A percentile compares a stretch with the other conserved stretches of the same genome.
Conservation (phyloP, 106 monocot species). For the Posidonia australis region DNA sequence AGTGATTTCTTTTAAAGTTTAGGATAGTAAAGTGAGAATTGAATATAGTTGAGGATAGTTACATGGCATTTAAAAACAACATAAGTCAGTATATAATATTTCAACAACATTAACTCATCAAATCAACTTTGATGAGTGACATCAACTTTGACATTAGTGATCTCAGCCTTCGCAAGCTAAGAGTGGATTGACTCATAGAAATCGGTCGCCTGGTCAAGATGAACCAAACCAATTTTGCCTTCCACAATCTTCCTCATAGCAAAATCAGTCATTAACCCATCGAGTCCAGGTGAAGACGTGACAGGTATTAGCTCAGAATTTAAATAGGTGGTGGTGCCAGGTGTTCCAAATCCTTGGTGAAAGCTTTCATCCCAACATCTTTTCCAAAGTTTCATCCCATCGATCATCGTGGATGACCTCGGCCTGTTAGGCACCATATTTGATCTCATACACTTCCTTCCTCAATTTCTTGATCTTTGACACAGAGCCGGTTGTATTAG, state of each 20-base stretch:
- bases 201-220: slow-evolving; percentile 32
- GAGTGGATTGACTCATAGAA: slow-evolving; percentile 43
- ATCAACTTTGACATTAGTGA: slow-evolving; percentile 47
- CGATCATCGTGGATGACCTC: not conserved
- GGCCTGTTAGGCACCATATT: not conserved
- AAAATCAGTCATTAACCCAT: slow-evolving; percentile 43
- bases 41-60: too few relatives aligned
- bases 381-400: not conserved
- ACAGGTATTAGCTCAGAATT: slow-evolving; percentile 22
- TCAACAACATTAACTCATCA: too few relatives aligned
- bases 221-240: slow-evolving; percentile 39
- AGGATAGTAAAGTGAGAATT: too few relatives aligned
- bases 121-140: slow-evolving; percentile 48
- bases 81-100: too few relatives aligned
- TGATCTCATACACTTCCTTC: slow-evolving; percentile 19
- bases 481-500: slow-evolving; percentile 10
- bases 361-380: slow-evolving; percentile 21
- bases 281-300: slow-evolving; percentile 24
- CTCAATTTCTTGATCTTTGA: slow-evolving; percentile 10
- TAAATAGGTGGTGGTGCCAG: slow-evolving; percentile 16
- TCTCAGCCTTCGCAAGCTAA: slow-evolving; percentile 29
- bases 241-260: slow-evolving; percentile 35
- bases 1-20: too few relatives aligned
- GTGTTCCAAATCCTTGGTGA: slow-evolving; percentile 41
- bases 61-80: too few relatives aligned